A percentile compares a stretch with the other conserved stretches of the same genome.
Evolutionary conservation across 2,329 filamentous ascomycete genomes (phyloP).

Genomic region (Monascus ruber): DNA sequence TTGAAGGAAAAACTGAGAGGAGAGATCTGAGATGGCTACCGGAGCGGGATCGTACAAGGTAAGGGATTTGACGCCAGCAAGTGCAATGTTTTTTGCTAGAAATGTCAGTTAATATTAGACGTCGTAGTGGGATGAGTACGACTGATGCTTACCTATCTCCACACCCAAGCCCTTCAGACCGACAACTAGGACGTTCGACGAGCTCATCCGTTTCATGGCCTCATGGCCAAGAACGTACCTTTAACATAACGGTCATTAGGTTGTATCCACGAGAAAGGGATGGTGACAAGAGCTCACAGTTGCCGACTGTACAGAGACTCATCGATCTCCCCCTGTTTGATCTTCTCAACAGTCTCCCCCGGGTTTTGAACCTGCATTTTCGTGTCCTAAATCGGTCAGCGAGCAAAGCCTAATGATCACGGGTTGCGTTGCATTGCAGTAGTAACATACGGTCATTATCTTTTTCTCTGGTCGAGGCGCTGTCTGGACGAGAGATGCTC

Average conservation of each 20-base stretch:
- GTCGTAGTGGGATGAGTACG: not conserved
- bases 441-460: conserved; percentile 38
- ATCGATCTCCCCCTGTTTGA: conserved; percentile 55
- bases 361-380: conserved; percentile 54
- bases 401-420: conserved; percentile 2
- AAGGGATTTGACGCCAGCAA: conserved; percentile 95
- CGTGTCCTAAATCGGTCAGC: conserved; percentile 29
- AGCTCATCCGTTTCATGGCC: conserved; percentile 97
- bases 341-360: conserved; percentile 46
- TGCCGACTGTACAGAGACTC: conserved; percentile 58
- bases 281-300: conserved; percentile 30
- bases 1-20: conserved; percentile 92
- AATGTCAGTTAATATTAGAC: conserved; percentile 2
- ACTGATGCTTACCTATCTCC: conserved; percentile 53
- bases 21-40: conserved; percentile 75
- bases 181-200: conserved; percentile 85
- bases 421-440: not conserved
- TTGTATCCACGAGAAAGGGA: conserved; percentile 1
- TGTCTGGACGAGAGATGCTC: conserved; percentile 37
- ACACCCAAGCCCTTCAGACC: conserved; percentile 91
- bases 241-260: conserved; percentile 4
- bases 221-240: conserved; percentile 61
- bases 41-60: conserved; percentile 84
- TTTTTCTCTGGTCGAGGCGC: conserved; percentile 41
- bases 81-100: conserved; percentile 89